Evolutionary conservation across 2,329 filamentous ascomycete species (phyloP), one percentile per base, ranked within the genome.

Genomic region (Zymoseptoria crescenta): DNA sequence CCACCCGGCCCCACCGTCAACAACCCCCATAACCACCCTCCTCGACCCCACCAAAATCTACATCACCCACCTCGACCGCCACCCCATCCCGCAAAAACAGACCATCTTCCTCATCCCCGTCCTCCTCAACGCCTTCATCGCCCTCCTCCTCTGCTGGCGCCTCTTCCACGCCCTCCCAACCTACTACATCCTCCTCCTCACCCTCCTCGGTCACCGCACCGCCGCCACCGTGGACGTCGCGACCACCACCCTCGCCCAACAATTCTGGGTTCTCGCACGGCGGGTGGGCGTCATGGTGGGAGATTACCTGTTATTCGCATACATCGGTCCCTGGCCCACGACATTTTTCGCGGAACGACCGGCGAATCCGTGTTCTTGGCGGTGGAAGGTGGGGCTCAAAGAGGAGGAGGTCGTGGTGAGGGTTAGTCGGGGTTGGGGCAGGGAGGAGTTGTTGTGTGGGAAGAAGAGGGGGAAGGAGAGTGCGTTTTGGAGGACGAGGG

Each of bases 41-140:
- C 85, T 96, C 60, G 81, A 85, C 59, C 79, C 82, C 58, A 76
- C 82, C 58, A 84, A 89, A 73, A 81, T 96, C 71, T 96, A 96
- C 80, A 83, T 96, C 68, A 81, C 87, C 29, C 91, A 96, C 77
- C 79, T 96, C 74, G 92, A 96, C 79, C 77, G 75, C 61, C 85
- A 87, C 62, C 85, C 86, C 0, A 74, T 76, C 20, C 79, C 80
- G 28, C 84, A 92, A 75, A 96, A 96, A 76, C 83, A 83, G 72
- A 88, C 89, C 69, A 87, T 95, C 68, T 96, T 96, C 75, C 68
- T 85, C 53, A 85, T 96, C 0, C 91, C 92, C 16, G 80, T 91
- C 19, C 73, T 85, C 19, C 84, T 96, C 75, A 96, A 96, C 74
- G 59, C 87, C 35, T 74, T 77, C 65, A 85, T 96, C 59, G 77